Evolutionary conservation across 176 grass and related monocot genomes (phyloP), one percentile per base, ranked within the genome.

Genomic region (Calamus simplicifolius): DNA sequence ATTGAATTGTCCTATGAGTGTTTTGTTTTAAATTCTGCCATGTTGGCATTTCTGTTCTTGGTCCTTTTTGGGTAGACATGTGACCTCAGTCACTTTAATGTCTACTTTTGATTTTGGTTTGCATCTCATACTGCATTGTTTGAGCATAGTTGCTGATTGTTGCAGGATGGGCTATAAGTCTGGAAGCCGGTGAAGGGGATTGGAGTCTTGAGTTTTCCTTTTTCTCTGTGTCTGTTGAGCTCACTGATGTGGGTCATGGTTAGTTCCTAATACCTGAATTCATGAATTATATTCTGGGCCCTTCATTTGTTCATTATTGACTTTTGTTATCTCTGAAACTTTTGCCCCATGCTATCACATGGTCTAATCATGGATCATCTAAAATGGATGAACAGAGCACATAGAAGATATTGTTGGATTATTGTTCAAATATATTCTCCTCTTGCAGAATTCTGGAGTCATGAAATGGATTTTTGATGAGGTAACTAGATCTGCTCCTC

Each of bases 381-480:
- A 61, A 59, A 65, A 63, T 61, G 81, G 56, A 62, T 51, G 35
- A n/a, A 79, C 56, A 97, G 92, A 97, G 63, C 92, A 97, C 75
- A 50, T 91, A 51, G 87, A 91, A 77, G 87, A 88, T 77, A 72
- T 85, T 59, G 49, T 97, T 70, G 92, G 92, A 43, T 73, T 97
- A 51, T 27, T 97, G 29, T 88, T 97, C 69, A 88, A 69, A 84
- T 97, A 97, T 67, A 85, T 97, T 75, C 62, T 54, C 21, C 59
- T 97, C 52, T 69, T 97, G 58, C 83, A 88, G 77, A 81, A 72
- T 55, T 90, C 84, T 73, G 92, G 73, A 65, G 69, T 64, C 62
- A 78, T 65, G 13, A 88, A 97, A 48, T 91, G 92, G 92, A 88
- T 97, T 64, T 97, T 91, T 80, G 92, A 97, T 82, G 92, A 97